Percentiles rank a stretch among this genome's conserved stretches.
phyloP scores from a whole-genome alignment of 2,329 filamentous ascomycete genomes.

The Plectosphaerella sp. region DNA sequence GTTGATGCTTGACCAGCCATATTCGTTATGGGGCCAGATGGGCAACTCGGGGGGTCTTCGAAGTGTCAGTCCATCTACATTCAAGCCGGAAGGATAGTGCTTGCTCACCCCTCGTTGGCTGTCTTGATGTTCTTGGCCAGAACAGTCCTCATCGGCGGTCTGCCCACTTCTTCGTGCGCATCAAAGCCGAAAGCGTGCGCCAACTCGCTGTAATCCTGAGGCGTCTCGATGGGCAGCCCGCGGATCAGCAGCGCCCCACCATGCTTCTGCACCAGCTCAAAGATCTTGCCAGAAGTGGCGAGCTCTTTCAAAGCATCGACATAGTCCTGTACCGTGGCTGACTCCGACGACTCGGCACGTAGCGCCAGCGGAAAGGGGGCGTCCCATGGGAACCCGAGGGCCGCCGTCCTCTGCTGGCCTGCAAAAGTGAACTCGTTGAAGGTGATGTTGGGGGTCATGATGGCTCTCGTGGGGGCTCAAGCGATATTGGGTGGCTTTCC shows the following conservation, averaged over 20 bases:
- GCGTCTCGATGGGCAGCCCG: constrained; percentile 22
- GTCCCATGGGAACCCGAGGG: constrained; percentile 14
- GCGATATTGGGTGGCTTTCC: too few species aligned
- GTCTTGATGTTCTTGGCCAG: constrained; percentile 29
- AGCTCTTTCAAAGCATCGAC: constrained; percentile 12
- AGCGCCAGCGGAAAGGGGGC: constrained; percentile 19
- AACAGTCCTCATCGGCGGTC: constrained; percentile 24
- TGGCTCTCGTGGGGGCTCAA: neutral
- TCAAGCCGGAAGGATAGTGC: neutral
- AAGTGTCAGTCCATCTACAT: neutral
- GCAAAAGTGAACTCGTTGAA: constrained; percentile 15
- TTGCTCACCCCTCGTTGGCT: constrained; percentile 26
- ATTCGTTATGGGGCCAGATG: constrained; percentile 33
- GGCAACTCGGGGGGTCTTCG: constrained; percentile 26
- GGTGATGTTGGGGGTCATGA: neutral
- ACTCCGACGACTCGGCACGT: neutral
- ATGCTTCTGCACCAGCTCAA: constrained; percentile 18
- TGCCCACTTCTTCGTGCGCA: constrained; percentile 26
- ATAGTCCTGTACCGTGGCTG: constrained; percentile 10
- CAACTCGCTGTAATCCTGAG: constrained; percentile 26
- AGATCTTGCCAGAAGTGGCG: constrained; percentile 18
- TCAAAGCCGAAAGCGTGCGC: constrained; percentile 28
- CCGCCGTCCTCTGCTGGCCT: constrained; percentile 15
- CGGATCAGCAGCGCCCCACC: constrained; percentile 27
- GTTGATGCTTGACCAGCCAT: constrained; percentile 31